phyloP scores from a whole-genome alignment of 1,284 basidiomycete genomes.

The Ceratobasidium sp. region DNA sequence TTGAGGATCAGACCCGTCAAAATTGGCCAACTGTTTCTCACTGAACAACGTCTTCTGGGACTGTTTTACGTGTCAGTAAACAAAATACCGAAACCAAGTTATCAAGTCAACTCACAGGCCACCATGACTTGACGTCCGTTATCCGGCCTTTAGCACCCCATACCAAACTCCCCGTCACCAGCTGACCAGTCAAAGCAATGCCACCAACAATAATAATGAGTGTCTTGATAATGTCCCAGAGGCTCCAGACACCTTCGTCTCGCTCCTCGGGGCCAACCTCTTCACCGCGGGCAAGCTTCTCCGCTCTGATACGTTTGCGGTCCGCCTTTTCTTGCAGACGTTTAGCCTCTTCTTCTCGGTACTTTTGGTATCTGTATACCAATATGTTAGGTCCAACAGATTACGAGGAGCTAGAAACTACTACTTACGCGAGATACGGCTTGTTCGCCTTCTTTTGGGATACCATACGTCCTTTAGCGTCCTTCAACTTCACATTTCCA shows the following conservation, averaged over 20 bases:
- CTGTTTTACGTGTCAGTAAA: constrained; percentile 54
- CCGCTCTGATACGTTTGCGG: constrained; percentile 74
- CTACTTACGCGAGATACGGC: constrained; percentile 80
- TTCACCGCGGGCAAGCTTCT: constrained; percentile 77
- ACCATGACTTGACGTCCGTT: constrained; percentile 66
- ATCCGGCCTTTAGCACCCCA: constrained; percentile 79
- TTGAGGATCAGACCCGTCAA: constrained; percentile 75
- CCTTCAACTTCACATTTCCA: constrained; percentile 44
- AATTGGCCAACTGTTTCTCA: constrained; percentile 72
- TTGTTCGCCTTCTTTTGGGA: constrained; percentile 79
- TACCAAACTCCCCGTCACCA: constrained; percentile 80
- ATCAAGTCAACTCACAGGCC: constrained; percentile 62
- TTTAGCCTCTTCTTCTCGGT: constrained; percentile 68
- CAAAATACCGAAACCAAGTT: constrained; percentile 45
- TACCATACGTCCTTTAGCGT: constrained; percentile 66
- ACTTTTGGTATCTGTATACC: constrained; percentile 69
- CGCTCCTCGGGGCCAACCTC: constrained; percentile 73
- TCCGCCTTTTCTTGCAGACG: constrained; percentile 73
- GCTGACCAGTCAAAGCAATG: constrained; percentile 72
- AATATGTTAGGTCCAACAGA: constrained; percentile 43
- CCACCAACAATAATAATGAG: constrained; percentile 66
- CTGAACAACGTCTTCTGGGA: constrained; percentile 76
- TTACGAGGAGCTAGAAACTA: not conserved
- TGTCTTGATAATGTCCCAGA: constrained; percentile 70
- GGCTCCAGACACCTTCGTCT: constrained; percentile 67